Base-by-base conservation (phyloP, 192 early-diverging fungal species). In the Geranomyces variabilis region DNA sequence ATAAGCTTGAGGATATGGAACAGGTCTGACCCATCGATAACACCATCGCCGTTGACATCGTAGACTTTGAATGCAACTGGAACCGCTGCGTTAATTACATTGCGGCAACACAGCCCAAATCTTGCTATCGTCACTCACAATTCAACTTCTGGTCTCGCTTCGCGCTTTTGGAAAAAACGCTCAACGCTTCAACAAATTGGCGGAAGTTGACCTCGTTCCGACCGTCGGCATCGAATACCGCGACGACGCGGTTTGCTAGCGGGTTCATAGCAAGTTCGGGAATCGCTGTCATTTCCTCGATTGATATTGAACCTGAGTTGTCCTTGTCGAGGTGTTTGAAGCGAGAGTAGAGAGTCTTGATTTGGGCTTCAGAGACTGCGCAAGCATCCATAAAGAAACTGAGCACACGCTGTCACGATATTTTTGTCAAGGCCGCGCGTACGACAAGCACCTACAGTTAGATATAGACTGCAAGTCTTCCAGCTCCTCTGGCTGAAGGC, bases 1-100 rank as follows among this genome's bases (percentile, higher is more conserved):
- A 84, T 83, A 22, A 77, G 59, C 43, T 73, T 73, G 19, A 83
- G 63, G 19, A 84, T 72, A 12, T 74, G 53, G 41, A 70, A 77
- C 12, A 84, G 79, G 63, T 84, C 83, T 19, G 49, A 41, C 14
- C 65, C 71, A 36, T 63, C 67, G 36, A 84, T 84, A 2, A 77
- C 71, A 12, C 83, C 83, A 57, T 84, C 83, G 29, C 68, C 56
- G 30, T 84, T 75, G 17, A 84, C 80, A 56, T 84, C 83, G 63
- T 84, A 84, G 9, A 84, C 74, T 73, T 75, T 83, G 79, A 84
- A 84, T 71, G 83, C 83, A 66, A 84, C 80, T 82, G 46, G n/a
- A 19, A 66, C 34, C 36, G 22, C 31, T n/a, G 48, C 2, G 29
- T 28, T 36, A 45, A 45, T 15, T 5, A 21, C 8, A 62, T 62